Conservation (phyloP, 1,139 yeast genomes). For the Debaryomycetaceae sp. region DNA sequence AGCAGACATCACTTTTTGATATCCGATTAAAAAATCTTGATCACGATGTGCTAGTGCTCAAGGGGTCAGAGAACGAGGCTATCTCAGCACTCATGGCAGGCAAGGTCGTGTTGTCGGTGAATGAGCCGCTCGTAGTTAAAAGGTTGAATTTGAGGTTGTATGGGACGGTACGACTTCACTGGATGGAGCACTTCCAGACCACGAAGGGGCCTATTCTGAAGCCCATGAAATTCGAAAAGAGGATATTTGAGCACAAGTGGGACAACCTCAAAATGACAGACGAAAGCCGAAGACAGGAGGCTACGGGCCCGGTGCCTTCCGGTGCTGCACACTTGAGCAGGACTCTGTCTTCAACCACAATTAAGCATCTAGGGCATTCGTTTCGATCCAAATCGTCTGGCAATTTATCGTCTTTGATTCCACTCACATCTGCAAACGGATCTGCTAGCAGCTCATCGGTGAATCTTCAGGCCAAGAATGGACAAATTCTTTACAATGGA, state of each 20-base stretch:
- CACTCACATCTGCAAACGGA: slow-evolving; percentile 12
- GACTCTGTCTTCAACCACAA: slow-evolving; percentile 32
- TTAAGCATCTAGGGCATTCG: slow-evolving; percentile 28
- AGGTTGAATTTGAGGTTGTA: slow-evolving; percentile 59
- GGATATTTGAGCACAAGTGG: slow-evolving; percentile 75
- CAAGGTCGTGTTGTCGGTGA: slow-evolving; percentile 68
- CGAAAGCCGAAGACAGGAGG: slow-evolving; percentile 15
- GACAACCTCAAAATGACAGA: slow-evolving; percentile 55
- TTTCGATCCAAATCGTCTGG: slow-evolving; percentile 31
- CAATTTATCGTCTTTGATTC: slow-evolving; percentile 16
- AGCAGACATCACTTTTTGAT: slow-evolving; percentile 50
- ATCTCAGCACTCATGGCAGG: slow-evolving; percentile 76
- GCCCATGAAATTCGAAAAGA: slow-evolving; percentile 58
- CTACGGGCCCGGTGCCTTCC: slow-evolving; percentile 8
- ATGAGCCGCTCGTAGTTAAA: slow-evolving; percentile 71
- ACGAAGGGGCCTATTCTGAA: slow-evolving; percentile 45
- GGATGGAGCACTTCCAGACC: slow-evolving; percentile 43
- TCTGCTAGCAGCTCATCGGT: slow-evolving; percentile 4
- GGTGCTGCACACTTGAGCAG: slow-evolving; percentile 15
- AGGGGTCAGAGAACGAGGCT: slow-evolving; percentile 78
- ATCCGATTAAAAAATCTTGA: slow-evolving; percentile 64
- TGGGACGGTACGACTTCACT: slow-evolving; percentile 59
- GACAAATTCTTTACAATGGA: slow-evolving; percentile 42
- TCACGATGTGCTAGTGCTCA: slow-evolving; percentile 75
- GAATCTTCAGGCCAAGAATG: slow-evolving; percentile 8